Percentiles rank a stretch among this genome's conserved stretches.
These are phyloP conservation scores for Themeda triandra DNA, from an alignment of 176 grass and related monocot species.

Conservation along the genomic window DNA sequence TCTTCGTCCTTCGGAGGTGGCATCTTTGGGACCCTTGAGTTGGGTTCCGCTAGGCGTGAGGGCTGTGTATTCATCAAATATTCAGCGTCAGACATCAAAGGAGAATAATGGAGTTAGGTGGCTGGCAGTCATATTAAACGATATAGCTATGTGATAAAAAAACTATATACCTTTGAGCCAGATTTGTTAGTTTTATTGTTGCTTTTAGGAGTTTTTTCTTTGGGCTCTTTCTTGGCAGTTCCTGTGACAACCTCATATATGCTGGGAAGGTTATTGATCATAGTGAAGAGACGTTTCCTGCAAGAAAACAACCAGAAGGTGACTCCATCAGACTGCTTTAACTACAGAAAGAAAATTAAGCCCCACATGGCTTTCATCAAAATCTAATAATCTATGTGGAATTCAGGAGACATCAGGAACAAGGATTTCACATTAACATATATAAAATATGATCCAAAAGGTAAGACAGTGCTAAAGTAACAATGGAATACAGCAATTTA, in stretches of 20 bases:
- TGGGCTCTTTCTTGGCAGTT: conserved; percentile 45
- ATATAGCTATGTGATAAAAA: neutral
- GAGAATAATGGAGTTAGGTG: neutral
- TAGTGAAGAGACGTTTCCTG: conserved; percentile 60
- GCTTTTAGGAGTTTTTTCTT: conserved; percentile 66
- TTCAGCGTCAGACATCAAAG: neutral
- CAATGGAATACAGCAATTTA: neutral
- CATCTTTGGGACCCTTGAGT: conserved; percentile 33
- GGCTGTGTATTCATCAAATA: conserved; percentile 8
- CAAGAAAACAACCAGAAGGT: conserved; percentile 4
- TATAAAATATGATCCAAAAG: neutral
- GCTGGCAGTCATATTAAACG: neutral
- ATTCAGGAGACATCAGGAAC: neutral
- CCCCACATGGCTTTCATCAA: neutral
- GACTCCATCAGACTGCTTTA: neutral
- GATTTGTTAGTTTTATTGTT: conserved; percentile 61
- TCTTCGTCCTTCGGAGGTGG: conserved; percentile 39
- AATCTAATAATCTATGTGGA: neutral
- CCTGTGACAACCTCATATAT: conserved; percentile 64
- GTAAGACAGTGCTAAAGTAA: neutral
- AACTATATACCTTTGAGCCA: conserved; percentile 40
- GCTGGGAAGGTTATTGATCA: conserved; percentile 69
- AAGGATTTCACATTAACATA: neutral
- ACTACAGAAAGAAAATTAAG: neutral
- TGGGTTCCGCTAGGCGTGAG: conserved; percentile 14